Base-by-base conservation (phyloP, 2,329 filamentous ascomycete species). In the Trichoderma atroviride region DNA sequence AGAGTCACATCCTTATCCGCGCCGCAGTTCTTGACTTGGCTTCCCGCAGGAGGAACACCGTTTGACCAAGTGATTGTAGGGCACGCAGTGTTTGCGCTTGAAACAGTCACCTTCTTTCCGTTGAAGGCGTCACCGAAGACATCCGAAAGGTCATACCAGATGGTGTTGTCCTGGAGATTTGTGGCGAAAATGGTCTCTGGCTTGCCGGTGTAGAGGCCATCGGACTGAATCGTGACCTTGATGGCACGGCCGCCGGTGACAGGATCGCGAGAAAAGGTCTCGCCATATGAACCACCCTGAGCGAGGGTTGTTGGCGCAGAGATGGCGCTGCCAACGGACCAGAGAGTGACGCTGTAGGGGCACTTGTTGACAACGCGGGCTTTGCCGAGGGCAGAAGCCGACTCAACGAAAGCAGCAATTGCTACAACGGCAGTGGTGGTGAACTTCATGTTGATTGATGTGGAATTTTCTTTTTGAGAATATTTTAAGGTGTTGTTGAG, bases 121-220 rank as follows among this genome's bases (percentile, higher is more conserved):
- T 59, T 65, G 29, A 83, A 81, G 5, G 77, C 72, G 66, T 81
- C 76, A n/a, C 81, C 81, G 59, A 82, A 82, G 19, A 81, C 78
- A 70, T 77, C 76, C 73, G 75, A 79, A 29, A 83, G 73, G 70
- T 82, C 81, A 69, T 82, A 82, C 78, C 78, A 83, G 63, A 83
- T 69, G 6, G 70, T 70, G 63, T 52, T 70, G 65, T 72, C 73
- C 61, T 80, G 77, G 37, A 82, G 77, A 74, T 72, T 81, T 73
- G 80, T 81, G 43, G 81, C 80, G 58, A 79, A 81, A 71, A 78
- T 76, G 72, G 78, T 79, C 77, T 83, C 79, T 29, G 81, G 75
- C n/a, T 77, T 76, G 70, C 79, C 79, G 3, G 76, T 79, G 76
- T 75, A 81, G 53, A 83, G 76, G 50, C 81, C 81, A 71, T 82